These are phyloP conservation scores for Mycena leptocephala DNA, from an alignment of 768 basidiomycete species.

Conservation along the genomic window DNA sequence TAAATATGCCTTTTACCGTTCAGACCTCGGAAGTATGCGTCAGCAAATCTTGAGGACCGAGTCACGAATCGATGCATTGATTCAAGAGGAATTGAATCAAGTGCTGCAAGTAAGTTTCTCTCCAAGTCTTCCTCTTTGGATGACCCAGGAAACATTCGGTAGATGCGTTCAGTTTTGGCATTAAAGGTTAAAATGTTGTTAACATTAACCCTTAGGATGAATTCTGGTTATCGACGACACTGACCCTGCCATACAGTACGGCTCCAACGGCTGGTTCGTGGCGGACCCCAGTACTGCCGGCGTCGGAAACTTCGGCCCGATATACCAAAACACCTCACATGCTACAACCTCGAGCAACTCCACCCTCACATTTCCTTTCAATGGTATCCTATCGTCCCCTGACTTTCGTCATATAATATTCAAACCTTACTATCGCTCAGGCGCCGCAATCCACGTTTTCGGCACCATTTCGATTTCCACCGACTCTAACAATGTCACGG, in stretches of 20 bases:
- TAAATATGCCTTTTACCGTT: too few relatives aligned
- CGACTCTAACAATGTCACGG: conserved; percentile 35
- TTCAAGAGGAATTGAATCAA: not conserved
- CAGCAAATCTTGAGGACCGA: too few relatives aligned
- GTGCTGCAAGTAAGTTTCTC: not conserved
- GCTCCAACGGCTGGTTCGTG: conserved; percentile 13
- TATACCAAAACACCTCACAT: conserved; percentile 24
- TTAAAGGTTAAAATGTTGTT: too few relatives aligned
- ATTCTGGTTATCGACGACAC: conserved; percentile 35
- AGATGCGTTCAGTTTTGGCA: too few relatives aligned
- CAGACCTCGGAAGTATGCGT: too few relatives aligned
- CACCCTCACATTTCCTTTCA: conserved; percentile 20
- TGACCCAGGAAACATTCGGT: not conserved
- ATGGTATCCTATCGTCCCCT: conserved; percentile 16
- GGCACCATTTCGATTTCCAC: conserved; percentile 36
- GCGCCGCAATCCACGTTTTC: conserved; percentile 42
- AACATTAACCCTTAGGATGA: too few relatives aligned
- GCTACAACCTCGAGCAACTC: conserved; percentile 13
- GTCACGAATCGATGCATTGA: too few relatives aligned
- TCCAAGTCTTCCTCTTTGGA: too few relatives aligned
- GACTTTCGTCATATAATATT: not conserved
- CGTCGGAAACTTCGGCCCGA: conserved; percentile 29
- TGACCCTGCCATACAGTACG: conserved; percentile 37
- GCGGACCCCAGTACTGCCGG: conserved; percentile 4
- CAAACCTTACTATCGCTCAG: conserved; percentile 27